Conservation (phyloP, 768 basidiomycete genomes). For the Agaricus blazei region DNA sequence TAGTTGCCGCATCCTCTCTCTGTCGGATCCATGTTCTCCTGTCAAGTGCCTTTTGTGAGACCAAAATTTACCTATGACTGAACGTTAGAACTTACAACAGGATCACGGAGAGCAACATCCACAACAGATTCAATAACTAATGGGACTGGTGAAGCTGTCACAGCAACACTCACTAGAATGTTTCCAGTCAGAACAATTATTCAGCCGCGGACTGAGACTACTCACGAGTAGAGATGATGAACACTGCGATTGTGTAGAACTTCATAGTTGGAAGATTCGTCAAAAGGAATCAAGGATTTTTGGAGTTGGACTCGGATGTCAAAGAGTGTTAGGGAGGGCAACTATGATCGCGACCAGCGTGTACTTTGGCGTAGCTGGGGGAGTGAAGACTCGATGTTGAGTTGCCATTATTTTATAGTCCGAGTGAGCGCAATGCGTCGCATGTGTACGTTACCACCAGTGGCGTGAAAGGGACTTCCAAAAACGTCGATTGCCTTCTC, state of each 20-base stretch:
- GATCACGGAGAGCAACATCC: constrained; percentile 4
- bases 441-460: no score
- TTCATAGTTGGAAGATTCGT: background rate
- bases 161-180: background rate
- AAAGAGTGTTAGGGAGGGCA: no score
- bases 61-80: background rate
- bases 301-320: no score
- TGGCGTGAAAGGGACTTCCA: constrained; percentile 1
- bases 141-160: constrained; percentile 2
- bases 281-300: background rate
- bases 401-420: no score
- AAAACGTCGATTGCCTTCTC: background rate
- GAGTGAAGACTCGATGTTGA: no score
- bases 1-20: constrained; percentile 1
- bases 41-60: background rate
- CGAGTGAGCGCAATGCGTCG: no score
- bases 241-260: background rate
- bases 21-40: background rate
- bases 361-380: no score
- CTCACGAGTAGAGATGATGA: constrained; percentile 8
- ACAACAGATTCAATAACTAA: background rate
- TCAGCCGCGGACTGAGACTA: background rate
- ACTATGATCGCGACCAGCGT: no score
- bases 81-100: background rate
- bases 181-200: background rate